These are phyloP conservation scores for Keithomyces neogunnii DNA, from an alignment of 2,329 filamentous ascomycete species.

Conservation along the genomic window DNA sequence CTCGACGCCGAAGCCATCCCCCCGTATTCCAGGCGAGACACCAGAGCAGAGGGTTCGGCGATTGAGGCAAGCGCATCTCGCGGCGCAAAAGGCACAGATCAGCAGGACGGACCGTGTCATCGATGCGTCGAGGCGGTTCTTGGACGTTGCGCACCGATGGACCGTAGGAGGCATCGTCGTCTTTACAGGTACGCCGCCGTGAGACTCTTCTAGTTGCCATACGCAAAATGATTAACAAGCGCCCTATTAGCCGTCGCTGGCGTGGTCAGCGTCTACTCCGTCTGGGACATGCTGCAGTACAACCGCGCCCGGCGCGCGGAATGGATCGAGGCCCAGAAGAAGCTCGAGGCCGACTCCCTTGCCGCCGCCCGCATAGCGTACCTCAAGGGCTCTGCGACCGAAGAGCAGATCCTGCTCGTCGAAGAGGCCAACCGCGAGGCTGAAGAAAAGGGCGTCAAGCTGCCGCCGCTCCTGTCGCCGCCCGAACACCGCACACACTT, in stretches of 20 bases:
- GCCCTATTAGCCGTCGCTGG: conserved; percentile 38
- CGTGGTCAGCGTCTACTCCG: conserved; percentile 49
- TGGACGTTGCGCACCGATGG: conserved; percentile 48
- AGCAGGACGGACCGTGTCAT: conserved; percentile 44
- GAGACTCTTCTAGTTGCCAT: no score
- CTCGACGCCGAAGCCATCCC: conserved; percentile 16
- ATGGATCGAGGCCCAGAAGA: conserved; percentile 47
- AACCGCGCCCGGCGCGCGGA: conserved; percentile 52
- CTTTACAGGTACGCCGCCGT: conserved; percentile 41
- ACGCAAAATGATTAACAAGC: no score
- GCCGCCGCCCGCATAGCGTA: conserved; percentile 51
- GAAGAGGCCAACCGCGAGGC: conserved; percentile 47
- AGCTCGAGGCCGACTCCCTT: conserved; percentile 45
- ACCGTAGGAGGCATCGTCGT: conserved; percentile 46
- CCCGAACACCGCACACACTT: conserved; percentile 30
- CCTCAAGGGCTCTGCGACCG: conserved; percentile 48
- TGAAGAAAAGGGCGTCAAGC: conserved; percentile 33
- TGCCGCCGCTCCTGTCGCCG: conserved; percentile 42
- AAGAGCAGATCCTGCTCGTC: conserved; percentile 47
- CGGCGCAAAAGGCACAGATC: conserved; percentile 51
- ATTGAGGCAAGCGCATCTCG: conserved; percentile 57
- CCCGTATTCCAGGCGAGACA: conserved; percentile 43
- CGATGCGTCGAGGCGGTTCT: conserved; percentile 36
- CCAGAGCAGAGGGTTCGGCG: conserved; percentile 62
- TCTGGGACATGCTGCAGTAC: conserved; percentile 52